Conservation (phyloP, 139 green algal genomes). For the Spirogloea muscicola region DNA sequence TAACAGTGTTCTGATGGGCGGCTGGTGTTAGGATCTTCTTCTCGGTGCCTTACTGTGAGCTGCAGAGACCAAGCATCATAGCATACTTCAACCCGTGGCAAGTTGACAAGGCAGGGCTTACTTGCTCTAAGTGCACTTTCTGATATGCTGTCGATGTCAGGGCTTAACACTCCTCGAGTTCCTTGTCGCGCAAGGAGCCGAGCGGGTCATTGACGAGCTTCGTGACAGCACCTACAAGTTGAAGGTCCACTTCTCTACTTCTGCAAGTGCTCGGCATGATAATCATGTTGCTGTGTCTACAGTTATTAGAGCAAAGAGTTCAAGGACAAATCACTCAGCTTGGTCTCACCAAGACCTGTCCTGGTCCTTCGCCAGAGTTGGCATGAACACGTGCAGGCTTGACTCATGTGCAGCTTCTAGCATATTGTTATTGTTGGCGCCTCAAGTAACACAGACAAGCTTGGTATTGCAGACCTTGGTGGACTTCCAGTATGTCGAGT, state of each 20-base stretch:
- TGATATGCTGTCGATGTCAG: slow-evolving; percentile 4
- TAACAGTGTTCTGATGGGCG: no score
- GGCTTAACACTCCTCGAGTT: slow-evolving; percentile 81
- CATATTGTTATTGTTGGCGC: no score
- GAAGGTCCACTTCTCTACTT: not conserved
- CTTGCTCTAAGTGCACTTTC: not conserved
- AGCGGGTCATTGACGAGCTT: slow-evolving; percentile 46
- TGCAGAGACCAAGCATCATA: slow-evolving; percentile 15
- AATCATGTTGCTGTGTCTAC: not conserved
- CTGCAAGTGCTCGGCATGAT: not conserved
- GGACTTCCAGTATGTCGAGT: slow-evolving; percentile 64
- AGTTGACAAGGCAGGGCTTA: not conserved
- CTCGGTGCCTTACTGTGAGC: slow-evolving; percentile 60
- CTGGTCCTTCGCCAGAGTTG: no score
- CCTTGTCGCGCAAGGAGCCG: slow-evolving; percentile 64
- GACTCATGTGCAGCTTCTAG: no score
- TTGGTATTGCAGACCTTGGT: slow-evolving; percentile 54
- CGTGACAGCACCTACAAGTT: not conserved
- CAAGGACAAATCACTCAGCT: not conserved
- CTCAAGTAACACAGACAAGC: slow-evolving; percentile 31
- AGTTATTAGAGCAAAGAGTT: not conserved
- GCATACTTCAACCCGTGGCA: not conserved
- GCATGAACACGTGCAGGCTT: no score
- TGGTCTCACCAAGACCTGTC: not conserved
- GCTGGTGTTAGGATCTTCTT: no score